Evolutionary conservation across 768 basidiomycete genomes (phyloP).

Genomic region (Tephrocybe sp.): DNA sequence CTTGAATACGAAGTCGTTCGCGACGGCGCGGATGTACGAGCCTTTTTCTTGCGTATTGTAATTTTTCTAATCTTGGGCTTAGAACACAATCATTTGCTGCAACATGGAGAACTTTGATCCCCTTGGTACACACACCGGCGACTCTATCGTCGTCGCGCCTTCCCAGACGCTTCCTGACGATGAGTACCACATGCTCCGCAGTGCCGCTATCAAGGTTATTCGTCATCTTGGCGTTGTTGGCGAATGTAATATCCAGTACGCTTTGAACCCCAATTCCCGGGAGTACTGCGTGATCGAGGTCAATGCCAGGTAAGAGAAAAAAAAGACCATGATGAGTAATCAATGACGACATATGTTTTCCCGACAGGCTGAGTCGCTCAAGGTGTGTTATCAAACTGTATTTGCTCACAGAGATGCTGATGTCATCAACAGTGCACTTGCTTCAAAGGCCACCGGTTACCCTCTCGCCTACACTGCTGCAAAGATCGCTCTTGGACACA

Average conservation of each 20-base stretch:
- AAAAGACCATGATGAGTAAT: slow-evolving; percentile 3
- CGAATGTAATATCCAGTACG: slow-evolving; percentile 98
- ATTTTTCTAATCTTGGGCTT: slow-evolving; percentile 12
- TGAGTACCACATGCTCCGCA: slow-evolving; percentile 98
- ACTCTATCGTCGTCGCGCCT: slow-evolving; percentile 98
- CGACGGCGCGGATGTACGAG: slow-evolving; percentile 89
- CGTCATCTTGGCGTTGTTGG: slow-evolving; percentile 91
- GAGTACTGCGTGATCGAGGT: slow-evolving; percentile 99
- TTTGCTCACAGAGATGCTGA: not conserved
- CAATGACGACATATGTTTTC: slow-evolving; percentile 6
- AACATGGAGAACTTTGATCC: slow-evolving; percentile 99
- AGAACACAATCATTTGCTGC: slow-evolving; percentile 99
- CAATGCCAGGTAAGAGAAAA: slow-evolving; percentile 70
- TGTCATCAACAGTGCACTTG: slow-evolving; percentile 64
- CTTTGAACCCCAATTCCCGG: slow-evolving; percentile 85
- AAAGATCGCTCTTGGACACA: slow-evolving; percentile 96
- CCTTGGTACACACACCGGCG: slow-evolving; percentile 97
- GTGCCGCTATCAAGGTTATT: slow-evolving; percentile 93
- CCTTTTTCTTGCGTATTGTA: slow-evolving; percentile 4
- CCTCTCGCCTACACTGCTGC: slow-evolving; percentile 99
- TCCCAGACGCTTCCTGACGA: slow-evolving; percentile 97
- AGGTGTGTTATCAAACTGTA: slow-evolving; percentile 40
- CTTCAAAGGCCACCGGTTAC: slow-evolving; percentile 98
- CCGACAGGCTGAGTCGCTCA: slow-evolving; percentile 68
- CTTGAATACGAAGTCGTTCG: slow-evolving; percentile 99